These are phyloP conservation scores for Colletotrichum camelliae DNA, from an alignment of 2,329 filamentous ascomycete genomes.

Conservation along the genomic window DNA sequence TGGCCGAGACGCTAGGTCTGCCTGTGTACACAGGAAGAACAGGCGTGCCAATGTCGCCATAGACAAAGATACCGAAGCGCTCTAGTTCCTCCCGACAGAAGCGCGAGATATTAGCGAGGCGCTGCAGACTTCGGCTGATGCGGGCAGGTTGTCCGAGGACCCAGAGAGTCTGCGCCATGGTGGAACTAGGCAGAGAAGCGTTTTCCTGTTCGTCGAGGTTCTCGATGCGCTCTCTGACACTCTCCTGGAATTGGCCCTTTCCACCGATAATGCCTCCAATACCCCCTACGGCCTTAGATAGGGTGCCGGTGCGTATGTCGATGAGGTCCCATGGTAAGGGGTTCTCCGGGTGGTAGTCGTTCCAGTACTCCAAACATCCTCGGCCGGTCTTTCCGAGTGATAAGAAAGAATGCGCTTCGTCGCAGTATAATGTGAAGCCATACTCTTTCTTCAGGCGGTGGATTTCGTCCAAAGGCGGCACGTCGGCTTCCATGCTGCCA, in stretches of 20 bases:
- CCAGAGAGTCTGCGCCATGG: slow-evolving; percentile 19
- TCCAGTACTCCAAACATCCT: slow-evolving; percentile 23
- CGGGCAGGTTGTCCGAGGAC: slow-evolving; percentile 10
- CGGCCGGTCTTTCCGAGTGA: slow-evolving; percentile 19
- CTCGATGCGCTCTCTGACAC: background rate
- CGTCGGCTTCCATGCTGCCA: background rate
- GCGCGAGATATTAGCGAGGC: background rate
- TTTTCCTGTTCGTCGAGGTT: background rate
- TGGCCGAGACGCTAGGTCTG: slow-evolving; percentile 7
- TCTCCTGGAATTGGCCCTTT: background rate
- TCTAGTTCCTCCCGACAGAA: slow-evolving; percentile 14
- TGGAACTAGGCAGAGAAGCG: background rate
- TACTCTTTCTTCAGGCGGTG: slow-evolving; percentile 11
- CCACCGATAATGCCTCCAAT: slow-evolving; percentile 20
- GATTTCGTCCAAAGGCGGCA: background rate
- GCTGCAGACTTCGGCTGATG: background rate
- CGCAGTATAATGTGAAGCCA: slow-evolving; percentile 20
- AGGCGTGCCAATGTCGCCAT: slow-evolving; percentile 2
- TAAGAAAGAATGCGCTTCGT: slow-evolving; percentile 22
- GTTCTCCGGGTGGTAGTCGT: slow-evolving; percentile 6
- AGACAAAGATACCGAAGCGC: slow-evolving; percentile 14
- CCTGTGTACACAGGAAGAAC: slow-evolving; percentile 13
- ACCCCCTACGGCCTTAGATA: slow-evolving; percentile 20
- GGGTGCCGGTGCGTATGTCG: slow-evolving; percentile 21
- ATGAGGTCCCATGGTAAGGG: slow-evolving; percentile 11